Conservation (phyloP, 352 stramenopile genomes). For the Pythium myriotylum region DNA sequence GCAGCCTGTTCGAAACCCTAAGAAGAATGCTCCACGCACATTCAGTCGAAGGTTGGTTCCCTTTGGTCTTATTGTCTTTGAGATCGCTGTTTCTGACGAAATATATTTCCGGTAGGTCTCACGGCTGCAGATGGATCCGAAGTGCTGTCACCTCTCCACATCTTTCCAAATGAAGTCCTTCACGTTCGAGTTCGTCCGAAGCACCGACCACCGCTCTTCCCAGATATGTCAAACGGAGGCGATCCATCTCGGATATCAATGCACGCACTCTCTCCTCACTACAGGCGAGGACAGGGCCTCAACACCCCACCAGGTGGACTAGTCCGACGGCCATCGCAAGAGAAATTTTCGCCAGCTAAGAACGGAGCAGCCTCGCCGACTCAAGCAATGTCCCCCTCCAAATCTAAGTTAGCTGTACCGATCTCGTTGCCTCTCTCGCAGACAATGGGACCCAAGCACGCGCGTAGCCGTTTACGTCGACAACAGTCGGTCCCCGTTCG, state of each 20-base stretch:
- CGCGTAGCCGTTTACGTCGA: slow-evolving; percentile 28
- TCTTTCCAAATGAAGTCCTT: slow-evolving; percentile 70
- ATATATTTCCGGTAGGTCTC: slow-evolving; percentile 37
- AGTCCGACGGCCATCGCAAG: slow-evolving; percentile 1
- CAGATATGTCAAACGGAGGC: slow-evolving; percentile 4
- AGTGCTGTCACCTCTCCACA: slow-evolving; percentile 74
- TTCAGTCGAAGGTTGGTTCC: slow-evolving; percentile 50
- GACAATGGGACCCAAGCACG: slow-evolving; percentile 13
- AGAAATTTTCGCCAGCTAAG: slow-evolving; percentile 5
- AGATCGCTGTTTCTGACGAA: slow-evolving; percentile 9
- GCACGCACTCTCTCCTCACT: slow-evolving; percentile 19
- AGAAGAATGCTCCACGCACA: slow-evolving; percentile 75
- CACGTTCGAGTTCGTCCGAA: slow-evolving; percentile 71
- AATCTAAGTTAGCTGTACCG: slow-evolving; percentile 13
- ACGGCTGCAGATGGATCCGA: slow-evolving; percentile 56
- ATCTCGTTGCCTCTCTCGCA: slow-evolving; percentile 20
- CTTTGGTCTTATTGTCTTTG: not conserved
- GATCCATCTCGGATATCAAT: slow-evolving; percentile 11
- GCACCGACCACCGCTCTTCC: slow-evolving; percentile 24
- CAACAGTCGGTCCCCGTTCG: slow-evolving; percentile 31
- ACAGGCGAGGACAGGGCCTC: not conserved
- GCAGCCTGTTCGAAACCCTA: slow-evolving; percentile 60
- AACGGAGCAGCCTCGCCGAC: slow-evolving; percentile 14
- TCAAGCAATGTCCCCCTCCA: slow-evolving; percentile 13
- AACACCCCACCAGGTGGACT: slow-evolving; percentile 4